Base-by-base conservation (phyloP, 2,329 filamentous ascomycete species). In the Zasmidium angulare region DNA sequence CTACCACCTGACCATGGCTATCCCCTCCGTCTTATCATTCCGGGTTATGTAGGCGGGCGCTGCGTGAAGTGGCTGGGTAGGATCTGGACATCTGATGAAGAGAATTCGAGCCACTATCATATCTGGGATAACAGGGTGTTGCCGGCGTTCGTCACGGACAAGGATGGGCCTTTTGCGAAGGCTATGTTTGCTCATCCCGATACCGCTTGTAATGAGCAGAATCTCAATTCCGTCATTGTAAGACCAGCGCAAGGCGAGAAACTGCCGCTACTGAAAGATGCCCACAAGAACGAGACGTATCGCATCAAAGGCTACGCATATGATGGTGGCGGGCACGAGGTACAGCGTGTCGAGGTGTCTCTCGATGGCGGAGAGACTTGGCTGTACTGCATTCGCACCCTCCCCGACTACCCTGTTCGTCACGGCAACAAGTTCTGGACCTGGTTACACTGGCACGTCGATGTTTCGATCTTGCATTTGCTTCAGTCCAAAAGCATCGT, bases 351-450 rank as follows among this genome's bases (percentile, higher is more conserved):
- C 0, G 81, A 83, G 59, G 68, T 83, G 9, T 78, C 75, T 23
- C 68, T 82, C 0, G 79, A 83, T 66, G 75, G 70, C 1, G 80
- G 81, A 0, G 61, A 75, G 20, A 80, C 69, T 2, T 84, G 81
- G 78, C 70, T 80, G 0, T 81, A 80, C 61, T 81, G 78, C 64
- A 73, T 78, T n/a, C 72, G 79, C 36, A 75, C 77, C 61, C 82
- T 79, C 51, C 81, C 81, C 1, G 75, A 82, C 17, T 70, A 71
- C 3, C 80, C 81, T 0, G 74, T 83, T 31, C 73, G 81, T 3
- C 79, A 84, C 56, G 81, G 80, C 2, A 79, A 76, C 43, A 84
- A 81, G 63, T 83, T 81, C 64, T 83, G 81, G 81, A 78, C 80
- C 0, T 84, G 81, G 81, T 48, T 81, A 2, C 77, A 80, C 61